Conservation (phyloP, 2,329 filamentous ascomycete species). For the Balansia obtecta region DNA sequence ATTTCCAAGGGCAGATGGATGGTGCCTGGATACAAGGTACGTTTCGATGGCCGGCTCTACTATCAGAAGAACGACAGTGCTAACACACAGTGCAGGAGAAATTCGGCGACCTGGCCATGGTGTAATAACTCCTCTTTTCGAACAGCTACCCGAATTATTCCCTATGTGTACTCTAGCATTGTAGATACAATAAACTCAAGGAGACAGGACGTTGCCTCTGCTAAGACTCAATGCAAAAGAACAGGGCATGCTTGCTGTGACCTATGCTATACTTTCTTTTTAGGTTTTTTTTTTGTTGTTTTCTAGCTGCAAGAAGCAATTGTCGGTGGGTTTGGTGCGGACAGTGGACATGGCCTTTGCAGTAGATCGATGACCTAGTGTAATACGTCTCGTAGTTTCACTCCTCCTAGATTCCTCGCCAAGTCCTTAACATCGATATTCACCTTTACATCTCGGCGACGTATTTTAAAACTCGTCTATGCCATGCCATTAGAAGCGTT, state of each 20-base stretch:
- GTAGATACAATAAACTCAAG: constrained; percentile 45
- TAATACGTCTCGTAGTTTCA: too few species aligned
- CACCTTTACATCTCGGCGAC: not conserved
- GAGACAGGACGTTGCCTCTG: constrained; percentile 19
- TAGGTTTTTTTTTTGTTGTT: not conserved
- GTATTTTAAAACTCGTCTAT: not conserved
- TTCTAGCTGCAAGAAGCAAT: not conserved
- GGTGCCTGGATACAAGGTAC: constrained; percentile 97
- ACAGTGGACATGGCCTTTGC: not conserved
- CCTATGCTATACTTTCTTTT: not conserved
- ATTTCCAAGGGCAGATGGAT: constrained; percentile 97
- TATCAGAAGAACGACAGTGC: constrained; percentile 10
- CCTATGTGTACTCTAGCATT: constrained; percentile 57
- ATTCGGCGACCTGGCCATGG: constrained; percentile 91
- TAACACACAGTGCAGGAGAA: constrained; percentile 65
- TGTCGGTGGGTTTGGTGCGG: not conserved
- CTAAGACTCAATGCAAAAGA: constrained; percentile 15
- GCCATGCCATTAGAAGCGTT: constrained; percentile 1
- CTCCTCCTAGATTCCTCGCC: too few species aligned
- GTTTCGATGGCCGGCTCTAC: constrained; percentile 16
- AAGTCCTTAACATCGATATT: too few species aligned
- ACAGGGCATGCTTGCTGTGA: not conserved
- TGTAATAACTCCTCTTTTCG: constrained; percentile 49
- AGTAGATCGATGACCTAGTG: too few species aligned
- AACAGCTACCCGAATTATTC: constrained; percentile 28